Base-by-base conservation (phyloP, 768 basidiomycete genomes). In the Pleurotus pulmonarius region DNA sequence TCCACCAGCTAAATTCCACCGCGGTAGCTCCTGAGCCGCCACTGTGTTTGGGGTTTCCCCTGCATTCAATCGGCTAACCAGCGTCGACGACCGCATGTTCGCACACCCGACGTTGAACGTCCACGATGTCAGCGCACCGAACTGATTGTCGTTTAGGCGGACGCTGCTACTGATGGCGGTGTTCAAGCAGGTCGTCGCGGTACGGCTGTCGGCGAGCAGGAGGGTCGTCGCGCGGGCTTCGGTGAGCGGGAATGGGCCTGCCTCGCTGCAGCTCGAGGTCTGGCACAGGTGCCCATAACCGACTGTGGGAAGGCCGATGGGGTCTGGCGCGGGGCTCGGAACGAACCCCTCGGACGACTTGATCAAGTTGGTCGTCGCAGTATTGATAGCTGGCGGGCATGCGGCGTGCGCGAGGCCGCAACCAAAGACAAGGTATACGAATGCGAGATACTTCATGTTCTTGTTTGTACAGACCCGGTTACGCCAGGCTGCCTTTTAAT, bases 281-380 rank as follows among this genome's bases (percentile, higher is more conserved):
- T 62, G 59, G 60, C 68, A 69, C 15, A 64, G 63, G 57, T 69
- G 68, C 1, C 67, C 67, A 47, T 67, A 69, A n/a, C 68, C 68
- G 40, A 68, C 68, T 51, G 67, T 69, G 45, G 68, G 63, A 20
- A 69, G 65, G 18, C 67, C 68, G 52, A 68, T 68, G 16, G 68
- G 68, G 60, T 69, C 67, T 12, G 68, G 68, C 5, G 62, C 61
- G 3, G 67, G 68, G 12, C 61, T 57, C 11, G 61, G 26, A 20
- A 68, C 68, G 59, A 69, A 69, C 16, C 67, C 67, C 60, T 69
- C 68, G 54, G 67, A 68, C 25, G 60, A 48, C 57, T 69, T 63
- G 49, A 69, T 67, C 18, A 69, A 61, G 58, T 54, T 63, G 54
- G 66, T 58, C 12, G 67, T 69, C 8, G 67, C 68, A 7, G 46